Evolutionary conservation across 495 filamentous ascomycete species (phyloP), one percentile per base, ranked within the genome.

Genomic region (Pseudoneurospora amorphoporcata): DNA sequence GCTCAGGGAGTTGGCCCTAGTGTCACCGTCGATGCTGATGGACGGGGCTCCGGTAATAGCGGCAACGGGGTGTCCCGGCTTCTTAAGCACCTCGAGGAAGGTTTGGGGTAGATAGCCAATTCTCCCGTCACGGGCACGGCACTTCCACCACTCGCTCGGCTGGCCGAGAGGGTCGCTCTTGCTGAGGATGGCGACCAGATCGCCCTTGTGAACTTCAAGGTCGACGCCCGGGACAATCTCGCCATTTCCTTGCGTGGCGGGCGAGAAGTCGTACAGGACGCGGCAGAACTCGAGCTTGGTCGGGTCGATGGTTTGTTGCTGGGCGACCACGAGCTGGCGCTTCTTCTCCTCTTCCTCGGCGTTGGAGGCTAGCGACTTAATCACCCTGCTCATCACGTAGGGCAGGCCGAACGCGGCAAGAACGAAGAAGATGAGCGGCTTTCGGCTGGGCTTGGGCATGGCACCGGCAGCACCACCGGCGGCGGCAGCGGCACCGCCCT

Each of bases 131-230:
- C 96, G 86, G n/a, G 94, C 92, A 71, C 95, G 86, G 82, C 95
- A 99, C 72, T 91, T 89, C 95, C 95, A 99, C 95, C 95, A 99
- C 79, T 98, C 94, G 69, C 89, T 92, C 14, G 93, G 90, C 76
- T 97, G 92, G 68, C 96, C 96, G 81, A 94, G 87, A 1, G 95
- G 95, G 79, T 99, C 95, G 10, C 88, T 90, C 84, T 98, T 98
- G 82, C 91, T 91, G 69, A 99, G 86, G 7, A 99, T 94, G 43
- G 95, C 95, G 23, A 99, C 94, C 29, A 98, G 87, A 75, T 99
- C 95, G 68, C 95, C 95, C 84, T 97, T 98, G 84, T 92, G 94
- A 38, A 97, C 96, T 29, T 90, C 89, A 9, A 99, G 86, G 76
- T 99, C 96, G 69, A 97, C 87, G 19, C 94, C 94, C 72, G 89